These are phyloP conservation scores for Pulveroboletus frians DNA, from an alignment of 768 basidiomycete species.

Conservation along the genomic window DNA sequence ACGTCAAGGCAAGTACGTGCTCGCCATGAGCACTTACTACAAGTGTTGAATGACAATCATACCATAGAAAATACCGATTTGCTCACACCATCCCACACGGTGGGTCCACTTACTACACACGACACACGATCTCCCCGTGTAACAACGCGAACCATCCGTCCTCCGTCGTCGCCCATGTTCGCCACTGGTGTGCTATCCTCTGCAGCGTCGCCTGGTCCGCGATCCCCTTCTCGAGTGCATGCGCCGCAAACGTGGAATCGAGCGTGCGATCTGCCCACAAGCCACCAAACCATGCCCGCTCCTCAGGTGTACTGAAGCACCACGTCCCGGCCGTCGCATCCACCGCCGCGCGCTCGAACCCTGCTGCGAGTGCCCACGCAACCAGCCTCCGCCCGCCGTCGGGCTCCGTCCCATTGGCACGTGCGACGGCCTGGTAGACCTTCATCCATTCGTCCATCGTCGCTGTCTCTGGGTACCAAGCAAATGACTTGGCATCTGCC, in stretches of 20 bases:
- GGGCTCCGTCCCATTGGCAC: conserved; percentile 35
- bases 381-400: conserved; percentile 36
- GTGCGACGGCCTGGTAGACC: conserved; percentile 17
- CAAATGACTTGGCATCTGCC: conserved; percentile 31
- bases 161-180: conserved; percentile 27
- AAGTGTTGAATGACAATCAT: no score
- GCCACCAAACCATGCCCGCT: conserved; percentile 36
- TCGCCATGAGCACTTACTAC: no score
- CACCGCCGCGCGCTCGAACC: conserved; percentile 28
- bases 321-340: conserved; percentile 29
- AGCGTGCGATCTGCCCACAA: conserved; percentile 35
- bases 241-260: conserved; percentile 8
- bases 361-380: conserved; percentile 36
- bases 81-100: background rate
- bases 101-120: conserved; percentile 24
- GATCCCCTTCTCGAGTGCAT: conserved; percentile 27
- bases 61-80: no score
- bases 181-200: conserved; percentile 20
- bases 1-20: no score
- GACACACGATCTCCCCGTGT: conserved; percentile 33
- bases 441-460: conserved; percentile 27
- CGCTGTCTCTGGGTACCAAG: conserved; percentile 34
- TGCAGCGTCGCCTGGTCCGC: conserved; percentile 22
- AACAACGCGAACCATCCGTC: conserved; percentile 33
- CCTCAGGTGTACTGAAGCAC: conserved; percentile 35